These are phyloP conservation scores for Fraxinus excelsior DNA, from an alignment of 257 asterid genomes.

Conservation along the genomic window DNA sequence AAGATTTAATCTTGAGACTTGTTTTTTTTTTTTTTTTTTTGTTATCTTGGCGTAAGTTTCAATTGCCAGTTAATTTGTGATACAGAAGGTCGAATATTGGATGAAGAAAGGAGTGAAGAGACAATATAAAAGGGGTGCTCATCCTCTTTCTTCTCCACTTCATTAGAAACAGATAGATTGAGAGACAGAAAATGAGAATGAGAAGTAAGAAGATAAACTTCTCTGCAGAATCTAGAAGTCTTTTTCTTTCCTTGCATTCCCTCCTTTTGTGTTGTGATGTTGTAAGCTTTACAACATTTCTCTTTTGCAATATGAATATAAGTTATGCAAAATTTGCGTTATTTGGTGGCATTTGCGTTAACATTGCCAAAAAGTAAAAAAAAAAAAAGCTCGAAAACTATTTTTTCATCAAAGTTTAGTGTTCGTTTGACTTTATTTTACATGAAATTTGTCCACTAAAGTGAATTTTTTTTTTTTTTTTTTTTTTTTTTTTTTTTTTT, in stretches of 20 bases:
- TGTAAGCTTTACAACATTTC: conserved; percentile 60
- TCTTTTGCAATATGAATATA: conserved; percentile 37
- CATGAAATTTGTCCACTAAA: too few species aligned
- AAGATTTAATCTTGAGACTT: not conserved
- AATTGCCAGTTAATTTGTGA: conserved; percentile 55
- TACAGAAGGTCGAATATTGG: conserved; percentile 51
- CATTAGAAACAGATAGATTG: conserved; percentile 36
- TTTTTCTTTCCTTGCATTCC: conserved; percentile 22
- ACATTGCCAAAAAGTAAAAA: too few species aligned
- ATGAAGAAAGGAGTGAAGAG: conserved; percentile 88
- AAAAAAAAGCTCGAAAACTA: too few species aligned
- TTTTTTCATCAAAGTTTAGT: too few species aligned
- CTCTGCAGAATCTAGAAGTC: conserved; percentile 26
- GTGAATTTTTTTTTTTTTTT: too few species aligned
- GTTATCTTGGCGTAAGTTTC: too few species aligned
- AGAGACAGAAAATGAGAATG: conserved; percentile 23
- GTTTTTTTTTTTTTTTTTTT: too few species aligned
- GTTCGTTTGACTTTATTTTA: too few species aligned
- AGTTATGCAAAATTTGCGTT: conserved; percentile 32
- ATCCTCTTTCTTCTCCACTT: conserved; percentile 90
- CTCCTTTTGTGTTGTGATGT: conserved; percentile 45
- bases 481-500: too few species aligned
- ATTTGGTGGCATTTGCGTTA: not conserved
- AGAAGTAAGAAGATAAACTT: conserved; percentile 39
- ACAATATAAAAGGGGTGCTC: conserved; percentile 65